Percentiles rank a stretch among this genome's conserved stretches.
phyloP scores from a whole-genome alignment of 768 basidiomycete species.

The Trametes elegans region DNA sequence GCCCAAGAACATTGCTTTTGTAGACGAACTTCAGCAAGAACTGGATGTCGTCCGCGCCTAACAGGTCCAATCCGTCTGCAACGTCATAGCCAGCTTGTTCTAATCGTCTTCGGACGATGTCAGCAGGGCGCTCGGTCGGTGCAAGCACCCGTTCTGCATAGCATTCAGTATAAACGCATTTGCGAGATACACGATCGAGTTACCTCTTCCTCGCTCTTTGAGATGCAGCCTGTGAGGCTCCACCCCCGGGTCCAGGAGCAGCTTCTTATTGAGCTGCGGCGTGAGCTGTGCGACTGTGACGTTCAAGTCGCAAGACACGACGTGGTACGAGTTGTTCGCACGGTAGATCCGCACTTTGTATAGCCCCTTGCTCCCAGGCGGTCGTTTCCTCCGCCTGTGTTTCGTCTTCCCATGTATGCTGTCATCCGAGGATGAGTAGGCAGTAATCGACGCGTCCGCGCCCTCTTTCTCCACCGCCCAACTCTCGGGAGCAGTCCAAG shows the following conservation, averaged over 20 bases:
- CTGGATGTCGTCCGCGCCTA: constrained; percentile 75
- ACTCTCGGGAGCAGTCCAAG: constrained; percentile 73
- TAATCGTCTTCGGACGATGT: constrained; percentile 78
- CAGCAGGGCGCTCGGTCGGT: constrained; percentile 78
- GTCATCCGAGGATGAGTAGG: constrained; percentile 45
- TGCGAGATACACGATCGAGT: neutral
- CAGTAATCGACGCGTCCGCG: constrained; percentile 34
- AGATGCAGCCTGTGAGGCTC: constrained; percentile 71
- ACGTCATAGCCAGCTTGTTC: constrained; percentile 88
- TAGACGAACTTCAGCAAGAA: constrained; percentile 91
- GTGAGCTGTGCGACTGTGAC: constrained; percentile 71
- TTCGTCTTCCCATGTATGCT: constrained; percentile 20
- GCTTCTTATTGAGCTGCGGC: constrained; percentile 56
- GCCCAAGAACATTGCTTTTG: constrained; percentile 69
- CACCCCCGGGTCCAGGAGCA: constrained; percentile 46
- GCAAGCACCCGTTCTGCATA: constrained; percentile 76
- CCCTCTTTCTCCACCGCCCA: constrained; percentile 65
- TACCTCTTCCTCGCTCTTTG: constrained; percentile 75
- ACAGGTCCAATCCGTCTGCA: constrained; percentile 72
- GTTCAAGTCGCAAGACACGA: constrained; percentile 58
- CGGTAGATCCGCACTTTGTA: constrained; percentile 78
- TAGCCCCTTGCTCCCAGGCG: constrained; percentile 12
- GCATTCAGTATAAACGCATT: neutral
- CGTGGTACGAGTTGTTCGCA: constrained; percentile 67
- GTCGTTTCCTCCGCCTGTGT: too few relatives aligned